Percentiles rank a stretch among this genome's conserved stretches.
These are phyloP conservation scores for Dinochytrium kinnereticum DNA, from an alignment of 371 early-diverging fungal genomes.

Conservation along the genomic window DNA sequence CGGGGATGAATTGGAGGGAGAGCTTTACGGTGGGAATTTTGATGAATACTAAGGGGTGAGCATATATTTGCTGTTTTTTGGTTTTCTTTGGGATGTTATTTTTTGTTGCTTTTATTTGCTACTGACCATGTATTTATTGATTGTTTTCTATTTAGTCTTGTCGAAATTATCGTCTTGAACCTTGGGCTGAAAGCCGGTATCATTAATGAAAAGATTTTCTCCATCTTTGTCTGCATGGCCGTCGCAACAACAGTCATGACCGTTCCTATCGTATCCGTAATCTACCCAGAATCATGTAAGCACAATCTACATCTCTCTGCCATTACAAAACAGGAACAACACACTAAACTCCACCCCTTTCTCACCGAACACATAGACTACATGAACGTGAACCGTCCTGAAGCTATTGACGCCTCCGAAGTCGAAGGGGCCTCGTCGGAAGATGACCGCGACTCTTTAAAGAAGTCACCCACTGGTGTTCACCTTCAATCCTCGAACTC, in stretches of 20 bases:
- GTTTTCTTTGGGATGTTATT: conserved; percentile 15
- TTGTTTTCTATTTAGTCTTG: conserved; percentile 54
- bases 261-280: conserved; percentile 48
- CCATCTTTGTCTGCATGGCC: conserved; percentile 92
- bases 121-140: neutral
- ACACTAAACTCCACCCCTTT: neutral
- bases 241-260: conserved; percentile 83
- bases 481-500: neutral
- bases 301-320: neutral
- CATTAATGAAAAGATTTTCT: conserved; percentile 77
- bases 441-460: neutral
- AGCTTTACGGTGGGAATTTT: conserved; percentile 85
- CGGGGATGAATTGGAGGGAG: conserved; percentile 80
- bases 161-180: conserved; percentile 93
- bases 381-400: neutral
- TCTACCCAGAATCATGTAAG: conserved; percentile 43
- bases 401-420: neutral
- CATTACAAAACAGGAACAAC: neutral
- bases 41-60: conserved; percentile 93
- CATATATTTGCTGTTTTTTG: neutral
- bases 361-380: neutral
- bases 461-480: neutral
- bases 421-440: neutral
- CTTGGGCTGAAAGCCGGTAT: conserved; percentile 86
- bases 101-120: neutral